These are phyloP conservation scores for Alternaria infectoria DNA, from an alignment of 2,329 filamentous ascomycete genomes.

Conservation along the genomic window DNA sequence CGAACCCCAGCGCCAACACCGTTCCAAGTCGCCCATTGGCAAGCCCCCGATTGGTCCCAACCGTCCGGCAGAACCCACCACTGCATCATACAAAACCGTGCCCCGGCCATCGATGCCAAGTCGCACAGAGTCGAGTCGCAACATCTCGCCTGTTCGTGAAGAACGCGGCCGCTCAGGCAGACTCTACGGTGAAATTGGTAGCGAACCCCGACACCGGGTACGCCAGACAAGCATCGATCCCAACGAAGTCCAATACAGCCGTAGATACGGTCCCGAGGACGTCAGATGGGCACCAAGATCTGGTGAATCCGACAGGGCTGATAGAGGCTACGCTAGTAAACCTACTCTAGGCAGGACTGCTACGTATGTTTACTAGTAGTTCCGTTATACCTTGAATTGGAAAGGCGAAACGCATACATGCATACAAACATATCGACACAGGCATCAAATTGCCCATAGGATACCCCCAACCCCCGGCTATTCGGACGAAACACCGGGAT, in stretches of 20 bases:
- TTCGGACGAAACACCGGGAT: conserved; percentile 2
- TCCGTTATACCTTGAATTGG: background rate
- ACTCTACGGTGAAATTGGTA: conserved; percentile 35
- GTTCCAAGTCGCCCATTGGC: conserved; percentile 38
- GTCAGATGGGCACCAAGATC: conserved; percentile 39
- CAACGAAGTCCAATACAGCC: conserved; percentile 39
- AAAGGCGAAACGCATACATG: background rate
- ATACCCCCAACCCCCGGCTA: conserved; percentile 10
- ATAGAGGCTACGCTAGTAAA: conserved; percentile 30
- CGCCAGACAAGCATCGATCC: conserved; percentile 41
- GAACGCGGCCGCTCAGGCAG: conserved; percentile 33
- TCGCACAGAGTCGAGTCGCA: conserved; percentile 34
- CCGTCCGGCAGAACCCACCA: conserved; percentile 27
- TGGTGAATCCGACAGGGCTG: conserved; percentile 31
- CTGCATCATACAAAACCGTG: conserved; percentile 14
- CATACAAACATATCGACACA: conserved; percentile 5
- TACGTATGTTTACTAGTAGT: conserved; percentile 40
- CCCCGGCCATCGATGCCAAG: conserved; percentile 20
- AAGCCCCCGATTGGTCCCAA: conserved; percentile 44
- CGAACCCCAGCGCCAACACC: conserved; percentile 37
- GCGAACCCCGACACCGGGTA: conserved; percentile 17
- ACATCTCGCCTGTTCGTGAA: conserved; percentile 29
- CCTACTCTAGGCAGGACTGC: conserved; percentile 31
- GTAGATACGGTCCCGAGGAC: conserved; percentile 45
- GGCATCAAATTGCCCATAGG: conserved; percentile 7